Conservation (phyloP, 345 rosid species). For the Gossypioides kirkii region DNA sequence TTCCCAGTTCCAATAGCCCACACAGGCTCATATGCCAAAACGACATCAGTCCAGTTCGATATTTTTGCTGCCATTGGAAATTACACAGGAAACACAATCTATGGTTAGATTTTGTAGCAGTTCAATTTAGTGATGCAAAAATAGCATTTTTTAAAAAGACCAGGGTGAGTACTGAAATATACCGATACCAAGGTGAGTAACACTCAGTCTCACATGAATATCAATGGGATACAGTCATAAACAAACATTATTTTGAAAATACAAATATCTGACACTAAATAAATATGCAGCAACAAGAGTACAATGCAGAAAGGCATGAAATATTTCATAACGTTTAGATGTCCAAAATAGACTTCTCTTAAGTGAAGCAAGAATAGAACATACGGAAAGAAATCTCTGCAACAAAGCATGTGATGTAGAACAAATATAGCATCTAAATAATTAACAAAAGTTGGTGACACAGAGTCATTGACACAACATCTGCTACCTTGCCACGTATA, state of each 20-base stretch:
- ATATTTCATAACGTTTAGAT: background rate
- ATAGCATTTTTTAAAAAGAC: background rate
- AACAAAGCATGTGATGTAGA: constrained; percentile 1
- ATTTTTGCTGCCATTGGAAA: constrained; percentile 40
- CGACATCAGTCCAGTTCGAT: constrained; percentile 65
- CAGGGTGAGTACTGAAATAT: background rate
- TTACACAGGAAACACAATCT: background rate
- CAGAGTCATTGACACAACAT: background rate
- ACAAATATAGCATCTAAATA: background rate
- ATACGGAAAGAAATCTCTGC: background rate
- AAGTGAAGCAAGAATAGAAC: background rate
- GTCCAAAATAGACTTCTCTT: background rate
- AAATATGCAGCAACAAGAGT: background rate
- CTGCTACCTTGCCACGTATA: background rate
- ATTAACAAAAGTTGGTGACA: background rate
- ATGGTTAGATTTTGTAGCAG: background rate
- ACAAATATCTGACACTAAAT: background rate
- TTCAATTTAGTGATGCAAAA: background rate
- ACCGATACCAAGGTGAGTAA: background rate
- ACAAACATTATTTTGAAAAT: background rate
- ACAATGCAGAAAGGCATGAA: background rate
- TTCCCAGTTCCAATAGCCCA: constrained; percentile 97
- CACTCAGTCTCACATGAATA: background rate
- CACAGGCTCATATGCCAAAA: constrained; percentile 86
- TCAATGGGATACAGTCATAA: too few relatives aligned